Evolutionary conservation across 495 filamentous ascomycete species (phyloP).

Genomic region (Penicillium nucicola): DNA sequence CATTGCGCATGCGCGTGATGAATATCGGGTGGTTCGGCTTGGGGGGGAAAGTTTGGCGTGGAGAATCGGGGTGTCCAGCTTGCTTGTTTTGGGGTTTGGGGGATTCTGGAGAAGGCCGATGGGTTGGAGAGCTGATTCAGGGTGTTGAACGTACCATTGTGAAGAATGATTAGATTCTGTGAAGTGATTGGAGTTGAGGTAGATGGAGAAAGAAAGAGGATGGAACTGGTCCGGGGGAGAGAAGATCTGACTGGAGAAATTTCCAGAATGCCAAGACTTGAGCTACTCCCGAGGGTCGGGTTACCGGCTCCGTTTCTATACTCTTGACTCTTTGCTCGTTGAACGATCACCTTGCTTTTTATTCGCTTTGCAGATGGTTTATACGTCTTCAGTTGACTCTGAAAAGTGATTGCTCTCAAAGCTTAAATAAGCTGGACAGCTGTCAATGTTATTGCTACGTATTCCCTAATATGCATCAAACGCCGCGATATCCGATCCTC

Average conservation of each 20-base stretch:
- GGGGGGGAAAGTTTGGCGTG: slow-evolving; percentile 7
- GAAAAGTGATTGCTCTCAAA: background rate
- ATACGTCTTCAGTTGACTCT: background rate
- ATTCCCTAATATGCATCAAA: slow-evolving; percentile 23
- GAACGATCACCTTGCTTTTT: background rate
- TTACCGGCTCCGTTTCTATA: slow-evolving; percentile 8
- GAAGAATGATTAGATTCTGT: slow-evolving; percentile 20
- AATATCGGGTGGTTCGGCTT: slow-evolving; percentile 1
- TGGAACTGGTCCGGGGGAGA: slow-evolving; percentile 28
- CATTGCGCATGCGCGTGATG: background rate
- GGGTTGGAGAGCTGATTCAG: background rate
- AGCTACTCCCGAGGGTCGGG: slow-evolving; percentile 36
- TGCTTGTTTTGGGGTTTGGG: background rate
- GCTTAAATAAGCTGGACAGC: too few species aligned
- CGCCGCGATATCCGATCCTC: slow-evolving; percentile 20
- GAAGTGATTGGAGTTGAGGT: slow-evolving; percentile 23
- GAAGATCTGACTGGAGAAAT: slow-evolving; percentile 49
- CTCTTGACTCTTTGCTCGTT: too few species aligned
- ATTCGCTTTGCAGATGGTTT: background rate
- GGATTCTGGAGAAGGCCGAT: background rate
- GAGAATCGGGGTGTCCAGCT: slow-evolving; percentile 2
- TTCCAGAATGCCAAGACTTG: slow-evolving; percentile 55
- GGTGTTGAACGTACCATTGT: slow-evolving; percentile 23
- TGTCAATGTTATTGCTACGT: background rate
- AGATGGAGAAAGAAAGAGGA: slow-evolving; percentile 31